Conservation (phyloP, 768 basidiomycete genomes). For the Cyathus striatus region DNA sequence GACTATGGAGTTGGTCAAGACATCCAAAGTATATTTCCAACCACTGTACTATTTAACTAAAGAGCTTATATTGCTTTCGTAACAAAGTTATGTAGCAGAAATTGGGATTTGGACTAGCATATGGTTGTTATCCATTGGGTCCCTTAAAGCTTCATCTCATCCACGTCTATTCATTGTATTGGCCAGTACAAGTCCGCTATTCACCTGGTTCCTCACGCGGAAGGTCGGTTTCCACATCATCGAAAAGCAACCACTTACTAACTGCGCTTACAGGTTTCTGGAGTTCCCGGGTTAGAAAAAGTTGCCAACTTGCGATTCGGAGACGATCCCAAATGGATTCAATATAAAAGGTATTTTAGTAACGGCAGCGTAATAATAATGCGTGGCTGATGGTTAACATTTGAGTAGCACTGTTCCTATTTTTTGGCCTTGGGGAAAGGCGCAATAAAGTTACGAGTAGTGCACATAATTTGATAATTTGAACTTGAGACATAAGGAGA, state of each 20-base stretch:
- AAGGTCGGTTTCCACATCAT: slow-evolving; percentile 28
- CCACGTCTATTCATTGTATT: slow-evolving; percentile 37
- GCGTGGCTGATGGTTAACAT: too few relatives aligned
- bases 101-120: slow-evolving; percentile 67
- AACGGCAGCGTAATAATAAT: too few relatives aligned
- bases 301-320: slow-evolving; percentile 52
- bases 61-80: neutral
- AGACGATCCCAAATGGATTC: slow-evolving; percentile 47
- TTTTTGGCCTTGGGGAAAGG: slow-evolving; percentile 45
- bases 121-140: slow-evolving; percentile 48
- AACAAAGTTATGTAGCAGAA: slow-evolving; percentile 62
- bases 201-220: slow-evolving; percentile 58
- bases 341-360: slow-evolving; percentile 48
- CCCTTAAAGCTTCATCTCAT: slow-evolving; percentile 40
- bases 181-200: slow-evolving; percentile 53
- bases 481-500: too few relatives aligned
- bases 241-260: neutral
- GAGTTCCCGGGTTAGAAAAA: slow-evolving; percentile 66
- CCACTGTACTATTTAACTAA: neutral
- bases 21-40: slow-evolving; percentile 61
- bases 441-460: too few relatives aligned
- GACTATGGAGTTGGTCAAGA: slow-evolving; percentile 62
- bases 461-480: too few relatives aligned
- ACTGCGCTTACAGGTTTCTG: slow-evolving; percentile 40
- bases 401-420: slow-evolving; percentile 31